These are phyloP conservation scores for Pugionium cornutum DNA, from an alignment of 345 rosid genomes.

Conservation along the genomic window DNA sequence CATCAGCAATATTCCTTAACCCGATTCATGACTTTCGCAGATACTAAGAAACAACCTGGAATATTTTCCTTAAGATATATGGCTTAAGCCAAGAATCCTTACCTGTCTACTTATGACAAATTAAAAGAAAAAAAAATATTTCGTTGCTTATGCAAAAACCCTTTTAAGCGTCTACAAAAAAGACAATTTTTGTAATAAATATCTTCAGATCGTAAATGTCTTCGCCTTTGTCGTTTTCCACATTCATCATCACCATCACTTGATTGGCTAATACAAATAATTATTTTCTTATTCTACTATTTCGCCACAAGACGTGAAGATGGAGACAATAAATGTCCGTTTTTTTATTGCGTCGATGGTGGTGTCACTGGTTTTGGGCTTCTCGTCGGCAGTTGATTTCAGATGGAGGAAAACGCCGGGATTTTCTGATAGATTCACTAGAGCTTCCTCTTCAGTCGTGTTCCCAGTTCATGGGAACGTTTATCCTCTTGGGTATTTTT, in stretches of 20 bases:
- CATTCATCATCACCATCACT: slow-evolving; percentile 29
- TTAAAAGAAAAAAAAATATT: background rate
- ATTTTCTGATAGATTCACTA: slow-evolving; percentile 43
- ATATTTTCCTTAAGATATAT: slow-evolving; percentile 33
- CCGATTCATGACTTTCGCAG: slow-evolving; percentile 32
- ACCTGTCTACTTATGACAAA: slow-evolving; percentile 27
- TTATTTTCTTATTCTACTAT: background rate
- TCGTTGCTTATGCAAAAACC: slow-evolving; percentile 21
- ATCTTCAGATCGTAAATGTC: slow-evolving; percentile 32
- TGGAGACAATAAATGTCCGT: slow-evolving; percentile 34
- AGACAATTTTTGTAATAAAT: slow-evolving; percentile 32
- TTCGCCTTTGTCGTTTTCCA: slow-evolving; percentile 26
- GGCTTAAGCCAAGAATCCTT: slow-evolving; percentile 42
- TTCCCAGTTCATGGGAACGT: slow-evolving; percentile 77
- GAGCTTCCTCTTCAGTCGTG: slow-evolving; percentile 60
- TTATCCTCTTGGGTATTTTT: slow-evolving; percentile 64
- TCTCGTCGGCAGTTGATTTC: slow-evolving; percentile 46
- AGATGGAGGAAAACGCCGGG: slow-evolving; percentile 44
- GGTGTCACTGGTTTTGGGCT: slow-evolving; percentile 43
- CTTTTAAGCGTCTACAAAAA: slow-evolving; percentile 12
- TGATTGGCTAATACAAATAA: slow-evolving; percentile 34
- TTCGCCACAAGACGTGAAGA: slow-evolving; percentile 22
- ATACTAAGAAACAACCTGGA: slow-evolving; percentile 35
- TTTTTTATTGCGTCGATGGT: slow-evolving; percentile 26
- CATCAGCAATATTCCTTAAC: slow-evolving; percentile 40